phyloP scores from a whole-genome alignment of 345 rosid species.

The Clarkia xantiana region DNA sequence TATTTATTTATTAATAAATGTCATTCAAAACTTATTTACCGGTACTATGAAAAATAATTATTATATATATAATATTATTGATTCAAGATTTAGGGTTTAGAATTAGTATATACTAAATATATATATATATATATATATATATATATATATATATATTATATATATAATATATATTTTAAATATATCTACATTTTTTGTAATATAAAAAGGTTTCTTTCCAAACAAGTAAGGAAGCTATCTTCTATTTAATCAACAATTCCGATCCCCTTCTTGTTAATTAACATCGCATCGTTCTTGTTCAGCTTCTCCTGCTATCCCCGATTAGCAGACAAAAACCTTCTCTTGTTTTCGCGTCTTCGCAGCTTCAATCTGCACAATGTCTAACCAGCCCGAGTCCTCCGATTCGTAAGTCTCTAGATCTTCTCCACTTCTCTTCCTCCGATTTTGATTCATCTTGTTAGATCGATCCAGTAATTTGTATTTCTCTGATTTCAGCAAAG shows the following conservation, averaged over 20 bases:
- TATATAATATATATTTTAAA: no score
- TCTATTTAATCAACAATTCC: slow-evolving; percentile 11
- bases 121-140: no score
- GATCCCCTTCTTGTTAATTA: slow-evolving; percentile 11
- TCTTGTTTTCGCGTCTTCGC: not conserved
- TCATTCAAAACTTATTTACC: no score
- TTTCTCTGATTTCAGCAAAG: slow-evolving; percentile 28
- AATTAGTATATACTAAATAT: no score
- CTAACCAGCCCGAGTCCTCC: slow-evolving; percentile 70
- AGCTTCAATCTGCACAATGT: slow-evolving; percentile 20
- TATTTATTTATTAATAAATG: no score
- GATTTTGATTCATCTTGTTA: slow-evolving; percentile 2
- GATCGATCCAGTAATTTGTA: not conserved
- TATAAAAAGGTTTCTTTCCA: slow-evolving; percentile 17
- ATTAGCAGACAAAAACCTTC: not conserved
- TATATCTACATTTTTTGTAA: no score
- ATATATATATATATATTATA: no score
- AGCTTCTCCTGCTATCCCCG: slow-evolving; percentile 5
- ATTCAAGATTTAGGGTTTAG: no score
- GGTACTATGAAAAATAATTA: no score
- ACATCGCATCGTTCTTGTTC: not conserved
- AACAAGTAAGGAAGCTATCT: slow-evolving; percentile 34
- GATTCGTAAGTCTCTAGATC: slow-evolving; percentile 58
- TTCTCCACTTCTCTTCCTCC: not conserved
- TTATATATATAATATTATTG: no score